A percentile compares a stretch with the other conserved stretches of the same genome.
These are phyloP conservation scores for Entamoeba dispar DNA, from an alignment of 208 protist species.

Conservation along the genomic window DNA sequence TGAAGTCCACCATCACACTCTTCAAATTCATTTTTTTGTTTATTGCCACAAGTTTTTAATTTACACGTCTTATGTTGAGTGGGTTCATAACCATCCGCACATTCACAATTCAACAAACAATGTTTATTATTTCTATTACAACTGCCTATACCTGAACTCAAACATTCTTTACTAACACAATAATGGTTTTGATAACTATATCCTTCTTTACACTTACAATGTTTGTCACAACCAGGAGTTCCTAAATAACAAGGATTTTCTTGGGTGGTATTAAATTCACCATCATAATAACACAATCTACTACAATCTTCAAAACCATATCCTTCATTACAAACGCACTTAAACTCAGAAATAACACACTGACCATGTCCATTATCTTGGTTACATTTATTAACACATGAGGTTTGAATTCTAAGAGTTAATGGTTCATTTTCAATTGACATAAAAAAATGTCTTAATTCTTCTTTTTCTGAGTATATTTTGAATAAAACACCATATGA, in stretches of 20 bases:
- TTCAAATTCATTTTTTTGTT: no score
- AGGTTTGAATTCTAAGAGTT: neutral
- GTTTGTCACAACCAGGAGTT: neutral
- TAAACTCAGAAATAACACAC: neutral
- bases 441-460: neutral
- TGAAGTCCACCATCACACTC: neutral
- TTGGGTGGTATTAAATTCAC: neutral
- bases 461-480: neutral
- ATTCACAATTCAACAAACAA: neutral
- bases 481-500: neutral
- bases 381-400: neutral
- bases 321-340: neutral
- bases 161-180: neutral
- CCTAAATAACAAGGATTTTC: neutral
- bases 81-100: neutral
- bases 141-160: neutral
- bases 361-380: neutral
- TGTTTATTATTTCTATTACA: neutral
- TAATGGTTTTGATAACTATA: neutral
- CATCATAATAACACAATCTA: neutral
- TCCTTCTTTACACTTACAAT: neutral
- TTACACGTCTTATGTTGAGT: neutral
- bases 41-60: no score
- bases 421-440: neutral
- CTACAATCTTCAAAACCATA: neutral